Percentiles rank a stretch among this genome's conserved stretches.
phyloP scores from a whole-genome alignment of 2,329 filamentous ascomycete genomes.

The Leptographium wingfieldii region DNA sequence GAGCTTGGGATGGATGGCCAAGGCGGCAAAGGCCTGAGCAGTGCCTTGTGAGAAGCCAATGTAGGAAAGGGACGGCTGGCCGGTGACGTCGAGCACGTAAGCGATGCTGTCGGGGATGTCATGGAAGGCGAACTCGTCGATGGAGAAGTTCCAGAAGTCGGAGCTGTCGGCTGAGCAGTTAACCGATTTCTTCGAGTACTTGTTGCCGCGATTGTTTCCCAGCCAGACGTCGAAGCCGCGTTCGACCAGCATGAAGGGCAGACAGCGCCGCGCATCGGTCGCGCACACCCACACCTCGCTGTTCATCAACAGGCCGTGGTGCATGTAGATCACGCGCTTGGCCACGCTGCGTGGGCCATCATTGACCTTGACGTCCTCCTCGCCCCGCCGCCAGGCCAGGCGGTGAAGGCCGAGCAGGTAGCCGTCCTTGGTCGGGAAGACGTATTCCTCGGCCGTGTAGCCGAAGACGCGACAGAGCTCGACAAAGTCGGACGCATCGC shows the following conservation, averaged over 20 bases:
- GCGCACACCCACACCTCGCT: conserved; percentile 96
- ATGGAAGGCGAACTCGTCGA: conserved; percentile 95
- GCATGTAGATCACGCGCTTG: conserved; percentile 86
- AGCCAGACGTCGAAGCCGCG: conserved; percentile 94
- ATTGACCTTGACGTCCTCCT: conserved; percentile 71
- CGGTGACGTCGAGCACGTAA: conserved; percentile 78
- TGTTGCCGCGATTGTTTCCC: conserved; percentile 96
- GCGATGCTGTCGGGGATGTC: conserved; percentile 92
- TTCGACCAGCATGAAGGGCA: conserved; percentile 83
- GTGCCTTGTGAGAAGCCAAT: conserved; percentile 97
- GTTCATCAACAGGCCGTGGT: conserved; percentile 96
- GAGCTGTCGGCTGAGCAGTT: conserved; percentile 59
- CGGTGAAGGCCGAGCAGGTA: conserved; percentile 86
- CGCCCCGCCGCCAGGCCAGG: conserved; percentile 68
- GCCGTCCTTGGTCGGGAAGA: conserved; percentile 87
- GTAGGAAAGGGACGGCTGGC: conserved; percentile 77
- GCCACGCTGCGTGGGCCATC: conserved; percentile 50
- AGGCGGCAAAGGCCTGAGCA: conserved; percentile 85
- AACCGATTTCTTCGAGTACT: conserved; percentile 94
- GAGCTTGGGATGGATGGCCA: conserved; percentile 82
- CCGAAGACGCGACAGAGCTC: conserved; percentile 88
- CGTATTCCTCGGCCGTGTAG: conserved; percentile 90
- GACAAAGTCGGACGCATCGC: conserved; percentile 80
- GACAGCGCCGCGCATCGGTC: conserved; percentile 71
- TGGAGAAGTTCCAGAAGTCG: conserved; percentile 94